Conservation (phyloP, 192 early-diverging fungal species). For the Coemansia sp. region DNA sequence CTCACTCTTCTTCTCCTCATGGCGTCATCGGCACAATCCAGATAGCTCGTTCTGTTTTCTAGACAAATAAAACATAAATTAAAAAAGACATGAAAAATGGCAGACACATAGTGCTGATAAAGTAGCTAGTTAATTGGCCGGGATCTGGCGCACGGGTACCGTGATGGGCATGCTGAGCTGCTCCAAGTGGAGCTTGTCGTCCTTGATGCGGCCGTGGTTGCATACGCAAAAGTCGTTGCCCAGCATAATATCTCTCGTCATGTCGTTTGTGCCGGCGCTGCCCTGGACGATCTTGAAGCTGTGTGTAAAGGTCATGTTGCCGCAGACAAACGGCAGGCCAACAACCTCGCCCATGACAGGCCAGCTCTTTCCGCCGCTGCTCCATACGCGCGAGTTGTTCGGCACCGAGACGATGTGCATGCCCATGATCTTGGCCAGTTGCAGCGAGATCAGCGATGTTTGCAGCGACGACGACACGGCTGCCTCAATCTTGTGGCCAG, state of each 20-base stretch:
- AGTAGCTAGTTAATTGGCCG: background rate
- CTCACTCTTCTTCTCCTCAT: background rate
- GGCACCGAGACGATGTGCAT: slow-evolving; percentile 23
- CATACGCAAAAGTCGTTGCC: slow-evolving; percentile 55
- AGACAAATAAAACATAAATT: background rate
- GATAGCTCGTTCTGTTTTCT: background rate
- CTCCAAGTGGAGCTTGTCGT: slow-evolving; percentile 50
- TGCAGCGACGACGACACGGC: slow-evolving; percentile 41
- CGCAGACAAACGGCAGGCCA: slow-evolving; percentile 52
- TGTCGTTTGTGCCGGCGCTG: slow-evolving; percentile 28
- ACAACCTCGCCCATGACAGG: slow-evolving; percentile 37
- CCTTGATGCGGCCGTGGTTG: slow-evolving; percentile 54
- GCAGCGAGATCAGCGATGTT: slow-evolving; percentile 50
- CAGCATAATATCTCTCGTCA: slow-evolving; percentile 45
- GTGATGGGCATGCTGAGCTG: slow-evolving; percentile 46
- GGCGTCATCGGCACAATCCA: background rate
- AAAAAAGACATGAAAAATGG: background rate
- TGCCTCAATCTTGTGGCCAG: slow-evolving; percentile 36
- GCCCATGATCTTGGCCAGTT: slow-evolving; percentile 36
- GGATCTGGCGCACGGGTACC: slow-evolving; percentile 48
- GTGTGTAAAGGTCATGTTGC: slow-evolving; percentile 53
- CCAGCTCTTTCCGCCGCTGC: slow-evolving; percentile 46
- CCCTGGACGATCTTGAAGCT: slow-evolving; percentile 48
- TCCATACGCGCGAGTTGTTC: slow-evolving; percentile 41
- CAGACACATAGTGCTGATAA: background rate